These are phyloP conservation scores for Chaetothyriales sp. DNA, from an alignment of 2,329 filamentous ascomycete genomes.

Conservation along the genomic window DNA sequence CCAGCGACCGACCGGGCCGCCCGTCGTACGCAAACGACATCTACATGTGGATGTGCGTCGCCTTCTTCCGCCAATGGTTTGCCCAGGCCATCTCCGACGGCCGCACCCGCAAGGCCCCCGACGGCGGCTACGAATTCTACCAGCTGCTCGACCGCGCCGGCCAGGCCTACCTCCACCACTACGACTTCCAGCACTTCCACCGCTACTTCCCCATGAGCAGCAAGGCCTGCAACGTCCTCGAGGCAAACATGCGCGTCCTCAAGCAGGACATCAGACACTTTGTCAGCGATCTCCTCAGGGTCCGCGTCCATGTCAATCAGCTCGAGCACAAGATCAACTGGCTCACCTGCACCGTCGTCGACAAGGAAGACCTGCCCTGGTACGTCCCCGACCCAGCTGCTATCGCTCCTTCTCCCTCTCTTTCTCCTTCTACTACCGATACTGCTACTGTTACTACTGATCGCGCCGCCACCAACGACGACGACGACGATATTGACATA, in stretches of 20 bases:
- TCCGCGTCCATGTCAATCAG: conserved; percentile 26
- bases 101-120: conserved; percentile 24
- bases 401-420: neutral
- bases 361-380: conserved; percentile 30
- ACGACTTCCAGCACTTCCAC: conserved; percentile 18
- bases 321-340: conserved; percentile 24
- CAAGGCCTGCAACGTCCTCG: conserved; percentile 18
- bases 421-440: neutral
- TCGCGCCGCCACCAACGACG: conserved; percentile 1
- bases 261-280: conserved; percentile 25
- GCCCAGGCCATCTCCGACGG: conserved; percentile 26
- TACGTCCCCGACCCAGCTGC: conserved; percentile 2
- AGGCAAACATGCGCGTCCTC: conserved; percentile 22
- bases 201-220: conserved; percentile 19
- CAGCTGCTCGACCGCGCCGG: conserved; percentile 26
- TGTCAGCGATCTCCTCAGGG: conserved; percentile 24
- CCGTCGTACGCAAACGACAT: conserved; percentile 34
- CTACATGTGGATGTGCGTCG: conserved; percentile 36
- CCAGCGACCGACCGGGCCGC: conserved; percentile 23
- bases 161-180: conserved; percentile 29
- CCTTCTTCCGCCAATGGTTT: conserved; percentile 34
- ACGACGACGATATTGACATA: neutral
- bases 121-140: conserved; percentile 35
- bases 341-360: conserved; percentile 31
- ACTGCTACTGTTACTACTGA: conserved; percentile 1